Percentiles rank a stretch among this genome's conserved stretches.
Evolutionary conservation across 2,329 filamentous ascomycete species (phyloP).

Genomic region (Stagonosporopsis cucurbitacearum): DNA sequence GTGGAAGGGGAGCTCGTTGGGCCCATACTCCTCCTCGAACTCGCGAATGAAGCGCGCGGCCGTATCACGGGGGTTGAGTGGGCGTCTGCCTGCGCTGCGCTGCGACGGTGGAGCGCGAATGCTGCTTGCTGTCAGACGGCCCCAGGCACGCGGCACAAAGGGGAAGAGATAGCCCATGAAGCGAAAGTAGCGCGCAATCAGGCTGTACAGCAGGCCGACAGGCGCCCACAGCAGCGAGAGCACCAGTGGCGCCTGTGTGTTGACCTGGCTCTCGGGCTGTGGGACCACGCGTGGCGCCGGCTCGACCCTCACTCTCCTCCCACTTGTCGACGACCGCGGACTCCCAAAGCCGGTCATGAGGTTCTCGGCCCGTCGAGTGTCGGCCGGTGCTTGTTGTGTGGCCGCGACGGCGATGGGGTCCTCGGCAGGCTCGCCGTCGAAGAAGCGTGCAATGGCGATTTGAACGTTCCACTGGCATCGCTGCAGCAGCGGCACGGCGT

Average conservation of each 20-base stretch:
- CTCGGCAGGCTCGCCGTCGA: conserved; percentile 90
- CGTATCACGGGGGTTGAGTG: conserved; percentile 84
- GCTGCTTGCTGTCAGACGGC: conserved; percentile 58
- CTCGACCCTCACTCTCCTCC: conserved; percentile 56
- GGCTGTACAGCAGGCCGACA: conserved; percentile 76
- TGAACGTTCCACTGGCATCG: conserved; percentile 97
- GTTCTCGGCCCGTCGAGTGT: conserved; percentile 73
- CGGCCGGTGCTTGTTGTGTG: conserved; percentile 48
- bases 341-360: conserved; percentile 61
- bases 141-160: conserved; percentile 73
- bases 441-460: conserved; percentile 97
- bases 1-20: conserved; percentile 74
- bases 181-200: conserved; percentile 72
- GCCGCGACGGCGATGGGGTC: conserved; percentile 74
- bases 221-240: conserved; percentile 81
- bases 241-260: conserved; percentile 75
- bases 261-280: conserved; percentile 68
- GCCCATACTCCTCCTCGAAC: conserved; percentile 92
- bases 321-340: conserved; percentile 41
- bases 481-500: conserved; percentile 79
- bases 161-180: conserved; percentile 79
- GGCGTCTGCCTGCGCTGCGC: conserved; percentile 71
- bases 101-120: conserved; percentile 50
- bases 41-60: conserved; percentile 88
- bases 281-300: conserved; percentile 87